phyloP scores from a whole-genome alignment of 169 alveolate species.

The Plasmodium gaboni region DNA sequence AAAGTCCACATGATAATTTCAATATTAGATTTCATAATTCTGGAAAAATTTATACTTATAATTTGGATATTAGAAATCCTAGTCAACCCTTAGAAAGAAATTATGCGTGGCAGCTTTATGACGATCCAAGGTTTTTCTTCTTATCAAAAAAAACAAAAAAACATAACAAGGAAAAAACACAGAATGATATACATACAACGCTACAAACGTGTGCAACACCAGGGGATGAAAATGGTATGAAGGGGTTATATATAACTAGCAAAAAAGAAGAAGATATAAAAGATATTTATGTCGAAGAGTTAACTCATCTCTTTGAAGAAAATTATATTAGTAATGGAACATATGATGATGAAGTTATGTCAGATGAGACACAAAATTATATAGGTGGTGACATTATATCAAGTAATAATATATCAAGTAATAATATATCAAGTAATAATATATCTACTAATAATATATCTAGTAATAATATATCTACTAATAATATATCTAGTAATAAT shows the following conservation, averaged over 20 bases:
- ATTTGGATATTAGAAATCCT: slow-evolving; percentile 78
- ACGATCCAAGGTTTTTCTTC: slow-evolving; percentile 76
- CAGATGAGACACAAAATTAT: neutral
- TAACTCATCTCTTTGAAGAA: slow-evolving; percentile 11
- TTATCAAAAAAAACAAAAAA: slow-evolving; percentile 6
- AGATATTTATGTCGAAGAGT: neutral
- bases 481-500: too few species aligned
- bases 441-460: too few species aligned
- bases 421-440: neutral
- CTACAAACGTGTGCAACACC: neutral
- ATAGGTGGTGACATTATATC: neutral
- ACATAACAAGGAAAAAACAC: neutral
- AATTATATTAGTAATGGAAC: neutral
- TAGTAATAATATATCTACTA: too few species aligned
- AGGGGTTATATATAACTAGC: neutral
- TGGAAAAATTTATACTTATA: slow-evolving; percentile 84
- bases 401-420: neutral
- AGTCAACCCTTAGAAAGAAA: slow-evolving; percentile 82
- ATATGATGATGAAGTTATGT: neutral
- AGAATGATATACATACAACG: neutral
- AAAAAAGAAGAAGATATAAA: neutral
- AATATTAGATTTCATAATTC: slow-evolving; percentile 80
- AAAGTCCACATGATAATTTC: slow-evolving; percentile 77
- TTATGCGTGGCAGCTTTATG: slow-evolving; percentile 82
- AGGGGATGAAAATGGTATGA: neutral